phyloP scores from a whole-genome alignment of 202 grass and related monocot genomes.

The Elaeis oleifera region DNA sequence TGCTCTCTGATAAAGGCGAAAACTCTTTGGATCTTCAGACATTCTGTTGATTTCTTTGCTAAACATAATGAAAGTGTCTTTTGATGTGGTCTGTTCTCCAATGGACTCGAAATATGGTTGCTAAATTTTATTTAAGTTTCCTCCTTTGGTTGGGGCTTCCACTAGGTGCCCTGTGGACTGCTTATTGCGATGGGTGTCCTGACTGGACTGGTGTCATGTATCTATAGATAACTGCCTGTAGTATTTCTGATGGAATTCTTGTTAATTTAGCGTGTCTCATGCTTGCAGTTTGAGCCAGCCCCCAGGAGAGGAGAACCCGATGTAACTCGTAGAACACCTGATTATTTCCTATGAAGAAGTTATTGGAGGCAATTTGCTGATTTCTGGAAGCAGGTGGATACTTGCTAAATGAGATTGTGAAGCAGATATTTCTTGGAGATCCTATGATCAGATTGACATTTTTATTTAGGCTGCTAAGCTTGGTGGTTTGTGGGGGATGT shows the following conservation, averaged over 20 bases:
- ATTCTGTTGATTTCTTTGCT: no score
- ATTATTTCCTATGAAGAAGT: slow-evolving; percentile 81
- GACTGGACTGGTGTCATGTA: no score
- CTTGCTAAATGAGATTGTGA: slow-evolving; percentile 52
- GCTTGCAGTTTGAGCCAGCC: slow-evolving; percentile 85
- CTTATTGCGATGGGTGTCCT: no score
- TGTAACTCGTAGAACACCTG: slow-evolving; percentile 95
- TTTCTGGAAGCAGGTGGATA: slow-evolving; percentile 46
- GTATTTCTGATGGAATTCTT: neutral
- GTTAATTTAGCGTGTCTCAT: slow-evolving; percentile 18
- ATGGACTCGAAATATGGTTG: no score
- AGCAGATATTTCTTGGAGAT: slow-evolving; percentile 41
- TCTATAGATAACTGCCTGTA: no score
- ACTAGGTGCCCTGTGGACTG: no score
- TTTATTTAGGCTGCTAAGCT: slow-evolving; percentile 1
- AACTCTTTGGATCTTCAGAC: no score
- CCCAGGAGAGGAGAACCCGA: slow-evolving; percentile 98
- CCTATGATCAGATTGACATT: neutral
- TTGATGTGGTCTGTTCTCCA: no score
- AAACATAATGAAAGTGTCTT: no score
- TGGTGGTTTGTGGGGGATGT: neutral
- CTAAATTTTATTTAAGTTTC: no score
- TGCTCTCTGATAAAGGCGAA: no score
- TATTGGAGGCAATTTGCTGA: slow-evolving; percentile 19
- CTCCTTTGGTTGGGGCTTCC: no score